Evolutionary conservation across 495 filamentous ascomycete species (phyloP), one percentile per base, ranked within the genome.

Genomic region (Saxophila tyrrhenica): DNA sequence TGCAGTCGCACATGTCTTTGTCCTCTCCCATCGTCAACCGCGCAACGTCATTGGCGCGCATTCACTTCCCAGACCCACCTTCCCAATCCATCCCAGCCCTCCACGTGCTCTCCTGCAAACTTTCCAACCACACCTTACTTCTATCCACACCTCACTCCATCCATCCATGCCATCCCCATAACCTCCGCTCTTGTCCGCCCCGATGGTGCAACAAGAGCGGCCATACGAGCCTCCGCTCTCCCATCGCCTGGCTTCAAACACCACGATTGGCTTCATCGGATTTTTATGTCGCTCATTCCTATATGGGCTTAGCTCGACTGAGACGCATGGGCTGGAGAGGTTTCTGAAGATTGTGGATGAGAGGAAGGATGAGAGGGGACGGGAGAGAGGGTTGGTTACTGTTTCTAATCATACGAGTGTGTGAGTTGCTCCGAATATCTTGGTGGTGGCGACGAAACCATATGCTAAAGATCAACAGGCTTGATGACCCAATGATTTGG

Each of bases 341-440:
- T 94, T 95, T 56, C 70, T 88, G 13, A 74, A 84, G n/a, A 64
- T 89, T 5, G 69, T 94, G 17, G 87, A 94, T 61, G 75, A 77
- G 42, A 76, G 90, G 50, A 73, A 74, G 59, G 79, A 94, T 68
- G 72, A 81, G 16, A 77, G 82, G 44, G 73, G 74, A 58, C 78
- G 91, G 60, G 71, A 80, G 55, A 79, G 80, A 63, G 91, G 91
- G 24, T 74, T 96, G 56, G 75, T 97, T 55, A 97, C 91, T 94
- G 92, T 97, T 9, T 95, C 87, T 25, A 98, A 98, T 68, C 92
- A 98, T 69, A 78, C 87, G 57, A 89, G 87, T 71, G 84, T 98
- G 92, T 97, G 86, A 72, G 88, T 92, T n/a, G n/a, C n/a, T n/a
- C n/a, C n/a, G n/a, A n/a, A n/a, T n/a, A n/a, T n/a, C n/a, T n/a